A percentile compares a stretch with the other conserved stretches of the same genome.
phyloP scores from a whole-genome alignment of 306 rosid species.

The Alnus rubra region DNA sequence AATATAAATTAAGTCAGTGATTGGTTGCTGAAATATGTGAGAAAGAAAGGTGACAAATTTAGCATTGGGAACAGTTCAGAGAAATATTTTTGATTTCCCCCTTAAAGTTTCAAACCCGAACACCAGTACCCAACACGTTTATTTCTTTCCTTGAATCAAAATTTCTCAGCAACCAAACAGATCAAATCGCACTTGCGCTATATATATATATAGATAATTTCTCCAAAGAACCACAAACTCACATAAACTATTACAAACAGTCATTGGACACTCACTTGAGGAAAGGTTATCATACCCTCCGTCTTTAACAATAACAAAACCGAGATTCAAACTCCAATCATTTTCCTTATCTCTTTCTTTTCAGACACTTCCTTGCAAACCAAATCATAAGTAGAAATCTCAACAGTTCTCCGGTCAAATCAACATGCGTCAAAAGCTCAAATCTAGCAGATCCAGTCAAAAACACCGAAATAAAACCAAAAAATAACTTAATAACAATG shows the following conservation, averaged over 20 bases:
- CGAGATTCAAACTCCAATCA: background rate
- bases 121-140: background rate
- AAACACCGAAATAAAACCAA: background rate
- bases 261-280: background rate
- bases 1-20: background rate
- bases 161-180: conserved; percentile 20
- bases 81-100: background rate
- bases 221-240: background rate
- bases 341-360: background rate
- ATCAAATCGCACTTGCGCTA: background rate
- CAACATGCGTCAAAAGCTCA: conserved; percentile 2
- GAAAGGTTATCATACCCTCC: background rate
- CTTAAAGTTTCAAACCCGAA: background rate
- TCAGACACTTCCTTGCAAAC: background rate
- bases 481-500: background rate
- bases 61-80: background rate
- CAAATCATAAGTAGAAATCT: conserved; percentile 2
- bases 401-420: background rate
- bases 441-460: conserved; percentile 9
- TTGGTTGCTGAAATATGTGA: background rate
- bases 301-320: background rate
- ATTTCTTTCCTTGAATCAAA: background rate
- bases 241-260: background rate
- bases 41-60: background rate
- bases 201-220: background rate